Base-by-base conservation (phyloP, 768 basidiomycete species). In the Serpula lacrymans region DNA sequence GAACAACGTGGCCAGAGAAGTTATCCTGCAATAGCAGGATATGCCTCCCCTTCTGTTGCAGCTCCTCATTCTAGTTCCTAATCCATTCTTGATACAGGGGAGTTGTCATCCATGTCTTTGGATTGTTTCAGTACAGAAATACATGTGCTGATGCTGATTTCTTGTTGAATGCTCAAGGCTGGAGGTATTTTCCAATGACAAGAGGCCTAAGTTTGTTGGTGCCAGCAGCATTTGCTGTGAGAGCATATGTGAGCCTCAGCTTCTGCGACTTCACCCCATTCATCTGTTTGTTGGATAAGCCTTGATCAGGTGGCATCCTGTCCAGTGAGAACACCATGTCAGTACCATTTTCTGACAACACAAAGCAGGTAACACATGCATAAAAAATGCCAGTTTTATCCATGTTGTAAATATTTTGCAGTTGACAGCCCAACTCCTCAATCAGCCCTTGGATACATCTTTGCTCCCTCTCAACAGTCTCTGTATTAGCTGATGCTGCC, bases 61-160 rank as follows among this genome's bases (percentile, higher is more conserved):
- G 38, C 28, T 66, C 43, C 5, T 23, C 13, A 49, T 68, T 63
- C 54, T 54, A 63, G 14, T 54, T 9, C 13, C 39, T 33, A 34
- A 68, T 44, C 62, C 63, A 70, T 20, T 64, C 54, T 27, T 62
- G 49, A 51, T 61, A 69, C 1, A 67, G 42, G 11, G 37, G 28
- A 0, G 49, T 24, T 0, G 59, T 67, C 65, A 68, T 70, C 65
- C 64, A 68, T 3, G 64, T 60, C 39, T 62, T 70, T 21, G 47
- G 47, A 47, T 68, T 70, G 49, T 59, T 61, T 7, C 50, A 49
- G 34, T 68, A 68, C 39, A 53, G 45, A 42, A 66, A 68, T 1
- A 63, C 58, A 16, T 64, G 51, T 34, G 59, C 49, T 9, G 17
- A 8, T 11, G 11, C 42, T 17, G 41, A 5, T 50, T 64, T 60